phyloP scores from a whole-genome alignment of 345 rosid species.

The Bruguiera sexangula region DNA sequence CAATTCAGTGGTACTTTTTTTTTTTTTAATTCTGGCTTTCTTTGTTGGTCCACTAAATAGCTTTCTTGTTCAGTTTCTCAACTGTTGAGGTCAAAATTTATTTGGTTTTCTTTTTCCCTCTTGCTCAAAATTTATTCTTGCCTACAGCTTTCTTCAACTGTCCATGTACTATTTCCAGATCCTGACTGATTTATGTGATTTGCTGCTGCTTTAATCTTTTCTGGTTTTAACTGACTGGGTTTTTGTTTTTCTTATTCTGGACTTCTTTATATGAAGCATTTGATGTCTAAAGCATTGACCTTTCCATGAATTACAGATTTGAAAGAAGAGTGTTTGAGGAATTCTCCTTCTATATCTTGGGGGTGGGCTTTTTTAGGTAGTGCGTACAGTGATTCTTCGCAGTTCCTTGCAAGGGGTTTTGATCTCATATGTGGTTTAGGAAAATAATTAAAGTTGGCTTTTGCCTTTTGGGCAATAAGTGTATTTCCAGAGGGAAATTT shows the following conservation, averaged over 20 bases:
- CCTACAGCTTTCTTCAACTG: not conserved
- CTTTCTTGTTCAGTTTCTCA: not conserved
- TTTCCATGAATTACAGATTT: slow-evolving; percentile 13
- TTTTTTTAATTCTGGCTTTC: not conserved
- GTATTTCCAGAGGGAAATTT: not conserved
- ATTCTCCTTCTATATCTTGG: slow-evolving; percentile 9
- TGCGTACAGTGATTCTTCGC: slow-evolving; percentile 5
- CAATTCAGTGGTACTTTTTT: slow-evolving; percentile 13
- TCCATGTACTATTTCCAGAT: not conserved
- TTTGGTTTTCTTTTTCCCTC: not conserved
- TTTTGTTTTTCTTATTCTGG: slow-evolving; percentile 6
- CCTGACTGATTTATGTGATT: not conserved
- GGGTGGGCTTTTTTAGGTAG: not conserved
- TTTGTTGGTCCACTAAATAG: not conserved
- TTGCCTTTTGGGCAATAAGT: not conserved
- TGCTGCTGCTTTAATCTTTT: not conserved
- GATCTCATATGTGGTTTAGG: slow-evolving; percentile 9
- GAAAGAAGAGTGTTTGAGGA: not conserved
- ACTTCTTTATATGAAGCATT: slow-evolving; percentile 13
- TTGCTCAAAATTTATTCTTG: not conserved
- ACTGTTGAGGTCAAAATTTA: not conserved
- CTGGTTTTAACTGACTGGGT: not conserved
- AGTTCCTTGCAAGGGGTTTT: not conserved
- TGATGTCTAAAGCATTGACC: slow-evolving; percentile 12
- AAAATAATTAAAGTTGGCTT: not conserved